phyloP scores from a whole-genome alignment of 169 alveolate genomes.

The Babesia bovis region DNA sequence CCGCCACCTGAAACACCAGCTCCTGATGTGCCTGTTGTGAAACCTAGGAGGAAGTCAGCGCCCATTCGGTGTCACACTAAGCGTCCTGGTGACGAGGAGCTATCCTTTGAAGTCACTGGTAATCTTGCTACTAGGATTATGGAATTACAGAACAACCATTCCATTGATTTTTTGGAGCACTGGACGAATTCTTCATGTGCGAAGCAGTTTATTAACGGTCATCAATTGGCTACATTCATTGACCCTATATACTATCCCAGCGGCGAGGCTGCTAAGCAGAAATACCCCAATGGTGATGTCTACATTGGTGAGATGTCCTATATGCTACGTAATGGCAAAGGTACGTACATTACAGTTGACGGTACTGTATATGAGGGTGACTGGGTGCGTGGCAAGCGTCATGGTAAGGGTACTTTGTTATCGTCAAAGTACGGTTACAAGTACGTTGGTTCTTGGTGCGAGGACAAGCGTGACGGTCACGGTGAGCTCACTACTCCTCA shows the following conservation, averaged over 20 bases:
- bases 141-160: constrained; percentile 59
- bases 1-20: neutral
- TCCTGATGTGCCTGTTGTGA: neutral
- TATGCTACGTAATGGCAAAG: constrained; percentile 56
- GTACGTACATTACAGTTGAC: constrained; percentile 48
- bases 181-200: constrained; percentile 48
- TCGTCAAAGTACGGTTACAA: constrained; percentile 31
- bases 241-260: constrained; percentile 35
- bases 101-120: constrained; percentile 17
- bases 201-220: constrained; percentile 32
- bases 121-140: constrained; percentile 42
- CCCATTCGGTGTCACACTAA: neutral
- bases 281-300: constrained; percentile 63
- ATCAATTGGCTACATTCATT: constrained; percentile 36
- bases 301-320: constrained; percentile 49
- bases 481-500: constrained; percentile 44
- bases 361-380: constrained; percentile 63
- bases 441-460: constrained; percentile 50
- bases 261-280: constrained; percentile 36
- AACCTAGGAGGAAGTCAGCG: neutral
- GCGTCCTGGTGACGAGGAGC: constrained; percentile 18
- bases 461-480: constrained; percentile 47
- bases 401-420: constrained; percentile 53
- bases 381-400: constrained; percentile 55
- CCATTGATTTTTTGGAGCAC: constrained; percentile 48